Base-by-base conservation (phyloP, 2,329 filamentous ascomycete species). In the Amesomyces nigricolor region DNA sequence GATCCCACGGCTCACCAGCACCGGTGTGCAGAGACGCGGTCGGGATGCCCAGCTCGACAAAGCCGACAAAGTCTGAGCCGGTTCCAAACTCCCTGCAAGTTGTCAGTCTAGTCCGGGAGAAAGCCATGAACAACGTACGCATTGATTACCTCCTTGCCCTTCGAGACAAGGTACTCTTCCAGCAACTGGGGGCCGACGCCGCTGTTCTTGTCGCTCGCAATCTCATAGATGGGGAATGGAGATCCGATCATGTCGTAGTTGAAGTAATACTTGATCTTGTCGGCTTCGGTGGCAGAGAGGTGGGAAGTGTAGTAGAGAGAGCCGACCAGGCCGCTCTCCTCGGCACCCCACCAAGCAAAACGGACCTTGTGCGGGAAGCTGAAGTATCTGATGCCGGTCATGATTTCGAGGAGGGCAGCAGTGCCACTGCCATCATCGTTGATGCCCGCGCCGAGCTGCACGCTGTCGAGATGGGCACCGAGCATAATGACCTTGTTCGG, bases 51-150 rank as follows among this genome's bases (percentile, higher is more conserved):
- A 76, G 71, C 39, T 78, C 71, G 35, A 80, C 71, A 72, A 86
- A 86, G 1, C 79, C 76, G 11, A 77, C 79, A 60, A 86, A 85
- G 64, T 86, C 83, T 7, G 76, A 81, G 47, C 82, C 77, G 3
- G 79, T 80, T 37, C 78, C 75, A 58, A 83, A 82, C 4, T 72
- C 72, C n/a, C 76, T 78, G 38, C 22, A 35, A 35, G 32, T 35
- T 4, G 32, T 35, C 32, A 35, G 32, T 35, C 22, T 35, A 35
- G 7, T 73, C 70, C 2, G 70, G 74, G 8, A 57, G 70, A 73
- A 57, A 70, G 71, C 56, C 70, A 64, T 38, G 69, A 73, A 32
- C 32, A 35, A 47, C 61, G 32, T 51, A 63, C 61, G 53, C 58
- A 13, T 56, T 51, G 3, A 49, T 29, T 0, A 68, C 65, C 14